Conservation (phyloP, 768 basidiomycete genomes). For the Harrya chromipes region DNA sequence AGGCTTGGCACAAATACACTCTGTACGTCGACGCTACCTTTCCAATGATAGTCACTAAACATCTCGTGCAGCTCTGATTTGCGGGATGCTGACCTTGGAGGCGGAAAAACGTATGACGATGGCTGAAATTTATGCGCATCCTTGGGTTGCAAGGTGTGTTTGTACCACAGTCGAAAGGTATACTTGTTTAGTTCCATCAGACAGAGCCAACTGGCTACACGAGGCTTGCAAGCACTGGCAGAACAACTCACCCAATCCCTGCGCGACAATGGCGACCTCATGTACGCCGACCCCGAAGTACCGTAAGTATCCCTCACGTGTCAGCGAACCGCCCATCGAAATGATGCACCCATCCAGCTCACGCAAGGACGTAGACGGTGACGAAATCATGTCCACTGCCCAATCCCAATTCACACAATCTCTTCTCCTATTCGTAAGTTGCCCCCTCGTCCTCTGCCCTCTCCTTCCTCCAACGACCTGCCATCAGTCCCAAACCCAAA, state of each 20-base stretch:
- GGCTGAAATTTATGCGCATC: slow-evolving; percentile 51
- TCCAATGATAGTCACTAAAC: neutral
- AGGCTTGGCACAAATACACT: slow-evolving; percentile 54
- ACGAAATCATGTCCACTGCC: slow-evolving; percentile 57
- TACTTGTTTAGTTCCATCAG: slow-evolving; percentile 32
- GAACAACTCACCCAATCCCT: slow-evolving; percentile 68
- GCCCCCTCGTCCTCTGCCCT: neutral
- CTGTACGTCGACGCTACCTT: slow-evolving; percentile 45
- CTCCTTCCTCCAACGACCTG: neutral
- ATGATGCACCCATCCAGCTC: slow-evolving; percentile 8
- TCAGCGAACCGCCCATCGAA: neutral
- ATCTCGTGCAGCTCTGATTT: slow-evolving; percentile 59
- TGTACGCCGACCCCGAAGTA: slow-evolving; percentile 60
- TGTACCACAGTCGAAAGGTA: too few relatives aligned
- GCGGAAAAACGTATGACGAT: slow-evolving; percentile 67
- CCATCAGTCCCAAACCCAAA: slow-evolving; percentile 76
- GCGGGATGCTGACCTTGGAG: slow-evolving; percentile 69
- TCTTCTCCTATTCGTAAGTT: slow-evolving; percentile 74
- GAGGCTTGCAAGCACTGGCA: slow-evolving; percentile 54
- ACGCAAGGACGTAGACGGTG: slow-evolving; percentile 50
- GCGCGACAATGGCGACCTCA: slow-evolving; percentile 69
- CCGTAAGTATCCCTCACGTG: slow-evolving; percentile 29
- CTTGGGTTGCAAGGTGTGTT: slow-evolving; percentile 70
- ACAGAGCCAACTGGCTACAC: slow-evolving; percentile 64
- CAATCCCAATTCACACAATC: slow-evolving; percentile 77